Conservation (phyloP, 371 early-diverging fungal species). For the Lichtheimia corymbifera region DNA sequence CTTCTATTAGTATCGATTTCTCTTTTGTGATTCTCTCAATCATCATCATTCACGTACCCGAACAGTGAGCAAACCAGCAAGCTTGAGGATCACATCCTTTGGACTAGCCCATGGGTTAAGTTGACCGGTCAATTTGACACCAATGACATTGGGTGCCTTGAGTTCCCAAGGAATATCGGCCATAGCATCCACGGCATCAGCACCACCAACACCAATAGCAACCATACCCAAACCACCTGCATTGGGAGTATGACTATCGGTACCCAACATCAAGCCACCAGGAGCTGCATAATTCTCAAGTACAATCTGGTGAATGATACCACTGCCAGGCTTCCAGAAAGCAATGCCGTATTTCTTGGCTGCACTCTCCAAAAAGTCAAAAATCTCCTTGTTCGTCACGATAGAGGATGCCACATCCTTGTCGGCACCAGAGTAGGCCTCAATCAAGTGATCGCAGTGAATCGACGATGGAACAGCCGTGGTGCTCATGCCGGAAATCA, state of each 20-base stretch:
- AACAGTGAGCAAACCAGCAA: constrained; percentile 89
- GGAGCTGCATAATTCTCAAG: constrained; percentile 94
- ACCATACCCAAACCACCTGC: constrained; percentile 89
- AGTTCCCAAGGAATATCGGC: constrained; percentile 94
- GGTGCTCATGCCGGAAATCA: constrained; percentile 84
- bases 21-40: constrained; percentile 26
- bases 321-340: constrained; percentile 90
- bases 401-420: constrained; percentile 70
- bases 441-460: constrained; percentile 94
- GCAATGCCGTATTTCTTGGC: constrained; percentile 84
- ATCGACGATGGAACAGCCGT: constrained; percentile 89
- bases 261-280: constrained; percentile 89
- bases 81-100: constrained; percentile 88
- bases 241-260: constrained; percentile 81
- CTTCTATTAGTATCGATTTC: background rate
- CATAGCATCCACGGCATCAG: constrained; percentile 96
- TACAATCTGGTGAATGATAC: constrained; percentile 92
- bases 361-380: constrained; percentile 79
- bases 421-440: constrained; percentile 76
- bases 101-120: constrained; percentile 90
- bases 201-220: constrained; percentile 95
- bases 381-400: constrained; percentile 81
- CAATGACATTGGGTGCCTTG: constrained; percentile 91
- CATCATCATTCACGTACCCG: constrained; percentile 53
- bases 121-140: constrained; percentile 89